Evolutionary conservation across 371 early-diverging fungal species (phyloP), one percentile per base, ranked within the genome.

Genomic region (Entomophthora muscae): DNA sequence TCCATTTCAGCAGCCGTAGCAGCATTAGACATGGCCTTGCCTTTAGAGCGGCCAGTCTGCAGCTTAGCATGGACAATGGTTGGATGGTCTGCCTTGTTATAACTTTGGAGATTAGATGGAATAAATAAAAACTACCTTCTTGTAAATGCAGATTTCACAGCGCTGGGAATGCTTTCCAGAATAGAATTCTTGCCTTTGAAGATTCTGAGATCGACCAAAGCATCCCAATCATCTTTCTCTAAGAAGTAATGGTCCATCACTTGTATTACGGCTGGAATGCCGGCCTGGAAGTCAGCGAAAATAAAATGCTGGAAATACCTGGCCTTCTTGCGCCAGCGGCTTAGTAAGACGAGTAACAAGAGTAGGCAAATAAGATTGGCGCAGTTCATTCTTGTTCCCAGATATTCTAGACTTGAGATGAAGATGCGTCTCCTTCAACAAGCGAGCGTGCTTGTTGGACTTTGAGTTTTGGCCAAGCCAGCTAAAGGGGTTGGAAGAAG

Each of bases 401-500:
- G 90, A 83, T n/a, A 88, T 79, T 53, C 78, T 77, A 23, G 85
- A 70, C 23, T 91, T 78, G 81, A 92, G 84, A 66, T 91, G 92
- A 32, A 78, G 73, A 65, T 91, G 89, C 12, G 96, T 68, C 33
- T 94, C 95, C 61, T 78, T 75, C 62, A 98, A 72, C 55, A 79
- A 66, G 28, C 98, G 80, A 28, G 69, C 66, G 63, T 78, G 75
- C 71, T 96, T 98, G 29, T 51, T 57, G 24, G 85, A 74, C 68
- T 86, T 93, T 0, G 95, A 95, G 68, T 88, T 89, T 69, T 96
- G 85, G 23, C 99, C 99, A 32, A 99, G 76, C 86, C 90, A 98
- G 17, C 86, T 84, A 68, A 13, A 42, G 27, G 5, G 21, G 42
- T 28, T 3, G 3, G 29, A 53, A 22, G 17, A 23, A 10, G 29